A percentile compares a stretch with the other conserved stretches of the same genome.
phyloP scores from a whole-genome alignment of 345 rosid genomes.

The Gossypium turneri region DNA sequence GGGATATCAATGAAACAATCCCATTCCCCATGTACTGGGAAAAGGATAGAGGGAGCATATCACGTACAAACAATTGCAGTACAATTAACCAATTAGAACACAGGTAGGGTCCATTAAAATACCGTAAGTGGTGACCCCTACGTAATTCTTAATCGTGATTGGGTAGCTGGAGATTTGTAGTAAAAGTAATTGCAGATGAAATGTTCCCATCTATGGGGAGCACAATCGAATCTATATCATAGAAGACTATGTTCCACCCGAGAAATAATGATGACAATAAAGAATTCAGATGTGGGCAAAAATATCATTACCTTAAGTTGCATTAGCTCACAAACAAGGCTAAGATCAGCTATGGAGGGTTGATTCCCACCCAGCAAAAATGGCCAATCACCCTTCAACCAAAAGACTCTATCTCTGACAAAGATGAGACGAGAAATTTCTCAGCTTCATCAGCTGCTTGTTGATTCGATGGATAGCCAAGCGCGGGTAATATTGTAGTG shows the following conservation, averaged over 20 bases:
- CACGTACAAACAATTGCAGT: no score
- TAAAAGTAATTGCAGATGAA: no score
- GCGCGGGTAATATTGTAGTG: conserved; percentile 41
- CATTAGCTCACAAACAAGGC: conserved; percentile 78
- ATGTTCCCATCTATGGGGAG: no score
- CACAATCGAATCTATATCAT: not conserved
- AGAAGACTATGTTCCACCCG: conserved; percentile 1
- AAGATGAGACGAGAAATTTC: conserved; percentile 47
- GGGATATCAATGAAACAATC: not conserved
- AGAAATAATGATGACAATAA: not conserved
- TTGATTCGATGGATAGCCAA: conserved; percentile 50
- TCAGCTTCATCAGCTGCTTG: conserved; percentile 65
- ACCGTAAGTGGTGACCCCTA: no score
- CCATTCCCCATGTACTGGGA: not conserved
- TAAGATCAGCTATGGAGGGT: conserved; percentile 81
- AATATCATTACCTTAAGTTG: conserved; percentile 55
- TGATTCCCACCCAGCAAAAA: conserved; percentile 72
- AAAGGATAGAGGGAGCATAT: not conserved
- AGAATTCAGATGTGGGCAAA: not conserved
- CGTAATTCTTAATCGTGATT: not conserved
- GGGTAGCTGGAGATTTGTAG: no score
- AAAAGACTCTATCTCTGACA: conserved; percentile 54
- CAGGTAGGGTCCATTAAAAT: no score
- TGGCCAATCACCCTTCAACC: conserved; percentile 73
- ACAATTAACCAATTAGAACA: no score